Evolutionary conservation across 2,329 filamentous ascomycete species (phyloP).

Genomic region (Rasamsonia emersonii): DNA sequence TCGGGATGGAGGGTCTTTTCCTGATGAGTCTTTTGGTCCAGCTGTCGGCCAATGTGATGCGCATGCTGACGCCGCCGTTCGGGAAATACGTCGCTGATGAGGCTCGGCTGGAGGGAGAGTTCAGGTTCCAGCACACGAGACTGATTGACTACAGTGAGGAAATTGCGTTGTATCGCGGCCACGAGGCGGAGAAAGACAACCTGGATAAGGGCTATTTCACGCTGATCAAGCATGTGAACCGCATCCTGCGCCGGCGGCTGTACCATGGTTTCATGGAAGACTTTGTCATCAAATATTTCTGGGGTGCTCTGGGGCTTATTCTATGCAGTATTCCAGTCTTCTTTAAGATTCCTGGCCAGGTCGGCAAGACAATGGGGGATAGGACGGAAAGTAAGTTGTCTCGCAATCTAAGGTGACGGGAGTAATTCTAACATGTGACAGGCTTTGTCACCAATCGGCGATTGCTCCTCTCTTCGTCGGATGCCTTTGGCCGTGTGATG

Average conservation of each 20-base stretch:
- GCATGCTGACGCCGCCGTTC: conserved; percentile 87
- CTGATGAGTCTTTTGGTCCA: conserved; percentile 94
- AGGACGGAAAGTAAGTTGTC: conserved; percentile 51
- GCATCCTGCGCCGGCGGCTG: conserved; percentile 79
- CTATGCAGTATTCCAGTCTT: conserved; percentile 95
- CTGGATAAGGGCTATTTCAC: conserved; percentile 98
- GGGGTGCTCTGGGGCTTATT: conserved; percentile 84
- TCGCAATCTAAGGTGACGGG: no score
- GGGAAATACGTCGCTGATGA: conserved; percentile 97
- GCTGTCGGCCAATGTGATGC: conserved; percentile 85
- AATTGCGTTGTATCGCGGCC: conserved; percentile 81
- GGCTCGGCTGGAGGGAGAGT: conserved; percentile 87
- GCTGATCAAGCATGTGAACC: conserved; percentile 96
- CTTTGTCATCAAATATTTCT: conserved; percentile 99
- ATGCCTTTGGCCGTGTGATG: conserved; percentile 93
- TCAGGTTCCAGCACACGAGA: conserved; percentile 87
- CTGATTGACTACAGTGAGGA: conserved; percentile 96
- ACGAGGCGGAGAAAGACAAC: conserved; percentile 90
- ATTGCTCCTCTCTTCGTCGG: conserved; percentile 85
- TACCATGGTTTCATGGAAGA: conserved; percentile 99
- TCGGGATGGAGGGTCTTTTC: conserved; percentile 92
- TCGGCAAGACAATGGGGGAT: conserved; percentile 43
- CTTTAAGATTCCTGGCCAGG: conserved; percentile 73
- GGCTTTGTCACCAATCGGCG: conserved; percentile 90
- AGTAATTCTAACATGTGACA: conserved; percentile 21